These are phyloP conservation scores for Mycena maculata DNA, from an alignment of 768 basidiomycete species.

Conservation along the genomic window DNA sequence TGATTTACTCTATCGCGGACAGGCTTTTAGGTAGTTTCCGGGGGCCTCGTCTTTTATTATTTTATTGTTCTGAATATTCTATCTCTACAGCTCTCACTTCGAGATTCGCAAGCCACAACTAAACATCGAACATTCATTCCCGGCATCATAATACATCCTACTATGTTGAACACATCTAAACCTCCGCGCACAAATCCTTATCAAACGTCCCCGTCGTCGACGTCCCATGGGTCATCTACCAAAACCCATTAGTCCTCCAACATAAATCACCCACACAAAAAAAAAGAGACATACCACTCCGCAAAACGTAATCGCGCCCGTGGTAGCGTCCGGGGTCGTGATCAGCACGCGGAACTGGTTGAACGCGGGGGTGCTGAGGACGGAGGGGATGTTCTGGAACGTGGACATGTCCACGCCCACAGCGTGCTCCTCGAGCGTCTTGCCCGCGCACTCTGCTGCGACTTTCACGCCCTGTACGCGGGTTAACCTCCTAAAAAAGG, in stretches of 20 bases:
- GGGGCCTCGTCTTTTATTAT: too few species aligned
- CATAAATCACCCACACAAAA: neutral
- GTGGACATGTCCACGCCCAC: constrained; percentile 28
- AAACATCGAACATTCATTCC: neutral
- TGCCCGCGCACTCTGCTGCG: constrained; percentile 22
- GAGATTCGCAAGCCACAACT: neutral
- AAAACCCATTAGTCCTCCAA: neutral
- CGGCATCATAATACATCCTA: constrained; percentile 2
- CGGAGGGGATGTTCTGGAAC: constrained; percentile 30
- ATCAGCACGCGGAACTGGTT: constrained; percentile 36
- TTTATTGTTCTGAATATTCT: too few species aligned
- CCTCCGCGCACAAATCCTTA: constrained; percentile 25
- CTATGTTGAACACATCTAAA: constrained; percentile 28
- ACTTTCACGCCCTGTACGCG: constrained; percentile 20
- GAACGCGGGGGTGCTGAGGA: constrained; percentile 19
- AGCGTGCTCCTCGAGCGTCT: constrained; percentile 29
- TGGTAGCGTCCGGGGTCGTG: constrained; percentile 29
- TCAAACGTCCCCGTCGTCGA: constrained; percentile 26
- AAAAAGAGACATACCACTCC: constrained; percentile 20
- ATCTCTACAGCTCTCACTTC: too few species aligned
- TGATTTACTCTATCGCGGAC: too few species aligned
- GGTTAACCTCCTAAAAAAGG: neutral
- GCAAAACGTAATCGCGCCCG: constrained; percentile 32
- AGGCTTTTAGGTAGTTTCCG: too few species aligned
- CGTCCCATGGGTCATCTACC: constrained; percentile 31